Conservation (phyloP, 441 rosid species). For the Populus hybrid region DNA sequence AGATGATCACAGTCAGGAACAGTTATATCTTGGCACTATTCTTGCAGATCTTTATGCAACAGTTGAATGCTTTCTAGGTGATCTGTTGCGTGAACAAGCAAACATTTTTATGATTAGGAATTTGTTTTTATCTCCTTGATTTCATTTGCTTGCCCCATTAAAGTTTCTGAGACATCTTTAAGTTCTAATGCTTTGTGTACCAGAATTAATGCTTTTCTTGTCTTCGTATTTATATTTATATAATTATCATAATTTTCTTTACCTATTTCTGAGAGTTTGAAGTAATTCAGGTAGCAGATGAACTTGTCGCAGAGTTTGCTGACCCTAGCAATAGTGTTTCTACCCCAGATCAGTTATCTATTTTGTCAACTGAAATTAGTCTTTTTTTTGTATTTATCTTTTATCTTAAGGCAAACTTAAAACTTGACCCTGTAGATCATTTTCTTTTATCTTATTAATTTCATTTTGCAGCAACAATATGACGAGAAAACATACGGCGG, state of each 20-base stretch:
- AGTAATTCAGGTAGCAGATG: conserved; percentile 91
- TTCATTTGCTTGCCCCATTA: neutral
- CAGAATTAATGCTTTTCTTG: neutral
- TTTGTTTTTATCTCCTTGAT: neutral
- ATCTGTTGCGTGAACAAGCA: neutral
- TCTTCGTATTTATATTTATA: neutral
- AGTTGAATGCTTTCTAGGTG: neutral
- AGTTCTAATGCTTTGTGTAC: neutral
- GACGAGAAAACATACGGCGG: conserved; percentile 98
- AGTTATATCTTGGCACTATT: neutral
- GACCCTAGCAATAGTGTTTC: conserved; percentile 72
- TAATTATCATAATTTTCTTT: conserved; percentile 6
- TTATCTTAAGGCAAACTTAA: conserved; percentile 7
- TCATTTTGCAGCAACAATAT: conserved; percentile 72
- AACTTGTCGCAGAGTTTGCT: conserved; percentile 97
- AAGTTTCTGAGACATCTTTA: neutral
- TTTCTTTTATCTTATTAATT: conserved; percentile 11
- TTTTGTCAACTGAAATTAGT: conserved; percentile 7
- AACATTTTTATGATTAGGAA: no score
- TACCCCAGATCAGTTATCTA: conserved; percentile 79
- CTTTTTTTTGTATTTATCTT: neutral
- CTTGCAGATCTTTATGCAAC: neutral
- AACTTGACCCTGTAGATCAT: conserved; percentile 10
- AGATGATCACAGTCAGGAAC: neutral
- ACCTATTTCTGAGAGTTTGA: conserved; percentile 32